A percentile compares a stretch with the other conserved stretches of the same genome.
Conservation (phyloP, 345 rosid species). For the Gossypium sturtianum region DNA sequence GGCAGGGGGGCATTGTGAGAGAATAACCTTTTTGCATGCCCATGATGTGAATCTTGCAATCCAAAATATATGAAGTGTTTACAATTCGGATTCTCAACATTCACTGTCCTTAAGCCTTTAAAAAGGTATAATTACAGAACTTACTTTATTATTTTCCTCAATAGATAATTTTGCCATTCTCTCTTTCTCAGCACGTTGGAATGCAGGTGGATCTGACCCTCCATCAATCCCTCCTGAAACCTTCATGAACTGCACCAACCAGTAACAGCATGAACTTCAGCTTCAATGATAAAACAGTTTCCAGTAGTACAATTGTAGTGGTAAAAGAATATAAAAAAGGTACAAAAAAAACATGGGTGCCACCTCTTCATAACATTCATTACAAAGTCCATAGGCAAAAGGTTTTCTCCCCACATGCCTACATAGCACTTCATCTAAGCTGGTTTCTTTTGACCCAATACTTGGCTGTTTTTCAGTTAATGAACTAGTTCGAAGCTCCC, state of each 20-base stretch:
- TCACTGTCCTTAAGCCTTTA: not conserved
- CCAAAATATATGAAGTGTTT: not conserved
- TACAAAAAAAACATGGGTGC: constrained; percentile 15
- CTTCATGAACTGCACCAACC: constrained; percentile 43
- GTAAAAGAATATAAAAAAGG: not conserved
- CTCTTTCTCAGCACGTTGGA: constrained; percentile 74
- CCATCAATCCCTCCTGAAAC: constrained; percentile 81
- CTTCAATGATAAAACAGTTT: constrained; percentile 11
- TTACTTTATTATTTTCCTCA: constrained; percentile 32
- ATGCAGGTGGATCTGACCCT: constrained; percentile 91
- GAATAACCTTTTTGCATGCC: not conserved
- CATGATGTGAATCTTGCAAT: not conserved
- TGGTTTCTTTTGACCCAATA: constrained; percentile 20
- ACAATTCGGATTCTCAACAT: not conserved
- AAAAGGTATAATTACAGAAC: constrained; percentile 20
- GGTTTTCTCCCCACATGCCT: constrained; percentile 49
- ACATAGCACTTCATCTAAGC: constrained; percentile 46
- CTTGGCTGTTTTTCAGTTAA: constrained; percentile 22
- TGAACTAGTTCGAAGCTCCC: constrained; percentile 33
- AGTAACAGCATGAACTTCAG: constrained; percentile 10
- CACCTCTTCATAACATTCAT: constrained; percentile 61
- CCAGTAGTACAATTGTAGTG: not conserved
- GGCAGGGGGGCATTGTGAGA: not conserved
- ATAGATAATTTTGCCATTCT: constrained; percentile 42
- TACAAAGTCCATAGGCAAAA: constrained; percentile 64